phyloP scores from a whole-genome alignment of 2,329 filamentous ascomycete species.

The Fusarium guadeloupense region DNA sequence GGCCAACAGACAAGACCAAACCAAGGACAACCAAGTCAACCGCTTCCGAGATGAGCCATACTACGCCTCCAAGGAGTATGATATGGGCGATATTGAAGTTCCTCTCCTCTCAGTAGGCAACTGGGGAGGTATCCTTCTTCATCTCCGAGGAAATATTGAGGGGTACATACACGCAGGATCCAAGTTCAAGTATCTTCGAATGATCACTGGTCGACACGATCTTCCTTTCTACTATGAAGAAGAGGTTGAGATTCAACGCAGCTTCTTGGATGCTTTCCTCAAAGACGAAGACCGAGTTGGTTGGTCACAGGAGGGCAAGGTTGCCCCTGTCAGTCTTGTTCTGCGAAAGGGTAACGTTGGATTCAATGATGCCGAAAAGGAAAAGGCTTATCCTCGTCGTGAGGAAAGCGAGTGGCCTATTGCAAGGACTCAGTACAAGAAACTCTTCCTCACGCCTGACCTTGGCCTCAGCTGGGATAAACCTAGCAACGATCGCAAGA shows the following conservation, averaged over 20 bases:
- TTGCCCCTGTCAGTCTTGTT: constrained; percentile 68
- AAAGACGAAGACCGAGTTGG: constrained; percentile 71
- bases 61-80: constrained; percentile 72
- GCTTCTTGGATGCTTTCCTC: constrained; percentile 76
- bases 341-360: constrained; percentile 74
- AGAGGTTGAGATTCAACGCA: constrained; percentile 72
- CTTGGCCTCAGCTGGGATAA: constrained; percentile 46
- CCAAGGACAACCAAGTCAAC: constrained; percentile 57
- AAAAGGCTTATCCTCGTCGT: constrained; percentile 64
- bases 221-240: constrained; percentile 77
- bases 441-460: constrained; percentile 65
- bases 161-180: constrained; percentile 72
- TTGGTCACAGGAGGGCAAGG: constrained; percentile 66
- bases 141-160: constrained; percentile 74
- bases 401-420: constrained; percentile 74
- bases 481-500: constrained; percentile 40
- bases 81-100: constrained; percentile 71
- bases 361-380: constrained; percentile 69
- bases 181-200: constrained; percentile 72
- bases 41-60: constrained; percentile 70
- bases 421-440: constrained; percentile 69
- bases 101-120: constrained; percentile 74
- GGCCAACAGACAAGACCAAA: constrained; percentile 60
- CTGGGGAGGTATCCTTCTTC: constrained; percentile 75
- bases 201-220: constrained; percentile 76